Evolutionary conservation across 1,284 basidiomycete genomes (phyloP), one percentile per base, ranked within the genome.

Genomic region (Ganoderma lingzhi): DNA sequence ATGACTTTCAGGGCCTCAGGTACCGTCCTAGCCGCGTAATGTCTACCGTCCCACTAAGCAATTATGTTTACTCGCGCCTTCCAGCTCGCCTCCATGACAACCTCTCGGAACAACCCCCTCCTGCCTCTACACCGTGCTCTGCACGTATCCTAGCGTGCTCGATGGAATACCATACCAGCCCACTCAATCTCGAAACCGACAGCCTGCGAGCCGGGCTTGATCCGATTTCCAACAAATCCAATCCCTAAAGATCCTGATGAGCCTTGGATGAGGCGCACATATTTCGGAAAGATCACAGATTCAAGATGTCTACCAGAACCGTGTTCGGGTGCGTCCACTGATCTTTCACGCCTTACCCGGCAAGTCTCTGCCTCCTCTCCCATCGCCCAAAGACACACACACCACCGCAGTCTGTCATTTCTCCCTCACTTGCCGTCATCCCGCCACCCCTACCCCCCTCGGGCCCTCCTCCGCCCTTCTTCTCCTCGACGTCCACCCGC

Each of bases 401-500:
- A 1, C 15, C 42, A 44, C 4, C 3, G 3, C 48, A 14, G 10
- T 51, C 10, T 51, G 48, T 51, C 48, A 28, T 12, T 14, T 23
- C 48, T 5, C 23, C 9, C 23, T 51, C 10, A 51, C 48, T 51
- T 10, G 28, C 48, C 28, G 48, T 51, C 48, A 51, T 51, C 53
- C 32, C 30, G 53, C 55, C 30, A 15, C 48, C 63, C 17, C 35
- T 35, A 30, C 60, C 32, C 53, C 39, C 19, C 53, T 3, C 10
- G 39, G 39, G 39, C 35, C 8, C 60, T 35, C 64, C 51, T 42
- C 41, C 62, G n/a, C 53, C 39, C 39, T 62, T n/a, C 63, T 44
- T 17, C 28, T 19, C 48, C 48, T 51, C 48, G 48, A 51, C 44
- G 23, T 19, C 63, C 61, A 59, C 30, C 30, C 65, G 8, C 42